Evolutionary conservation across 2,329 filamentous ascomycete species (phyloP), one percentile per base, ranked within the genome.

Genomic region (Aspergillus bombycis): DNA sequence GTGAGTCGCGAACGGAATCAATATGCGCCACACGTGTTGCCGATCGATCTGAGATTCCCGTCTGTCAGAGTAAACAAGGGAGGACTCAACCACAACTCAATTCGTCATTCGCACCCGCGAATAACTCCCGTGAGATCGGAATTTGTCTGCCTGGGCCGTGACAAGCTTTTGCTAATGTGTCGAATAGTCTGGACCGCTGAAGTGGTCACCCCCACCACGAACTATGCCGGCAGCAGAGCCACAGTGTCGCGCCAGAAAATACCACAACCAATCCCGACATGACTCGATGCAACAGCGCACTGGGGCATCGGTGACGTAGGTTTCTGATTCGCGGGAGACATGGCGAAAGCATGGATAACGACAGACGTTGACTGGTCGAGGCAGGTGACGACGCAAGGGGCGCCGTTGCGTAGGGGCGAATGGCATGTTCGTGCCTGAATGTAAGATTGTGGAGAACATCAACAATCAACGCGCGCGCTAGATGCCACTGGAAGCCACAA

Each of bases 361-460:
- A 23, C 8, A 10, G 38, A 26, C 32, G 32, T 38, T 36, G 30
- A 21, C 52, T 14, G n/a, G 52, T 54, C n/a, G 21, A n/a, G 12
- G 30, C 21, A 41, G 32, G 32, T 38, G 52, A 55, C 52, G 52
- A 55, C 52, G 52, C 52, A 55, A 55, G 52, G 52, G 52, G n/a
- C 38, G 34, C 19, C 48, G 52, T 55, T 55, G 32, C 52, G 16
- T 38, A 38, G 52, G 30, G n/a, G 38, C 52, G 34, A 55, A 55
- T 55, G 52, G 52, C 32, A 55, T 55, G 52, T 55, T 55, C 32
- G 32, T 55, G n/a, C 32, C 32, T 55, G 52, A 38, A 41, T 55
- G 52, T 14, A 16, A 38, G 52, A 55, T 36, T 54, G 52, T 54
- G 52, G 52, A 54, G 30, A 34, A 54, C 8, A 36, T 55, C 52